A percentile compares a stretch with the other conserved stretches of the same genome.
These are phyloP conservation scores for Colletotrichum sp. DNA, from an alignment of 2,329 filamentous ascomycete genomes.

Conservation along the genomic window DNA sequence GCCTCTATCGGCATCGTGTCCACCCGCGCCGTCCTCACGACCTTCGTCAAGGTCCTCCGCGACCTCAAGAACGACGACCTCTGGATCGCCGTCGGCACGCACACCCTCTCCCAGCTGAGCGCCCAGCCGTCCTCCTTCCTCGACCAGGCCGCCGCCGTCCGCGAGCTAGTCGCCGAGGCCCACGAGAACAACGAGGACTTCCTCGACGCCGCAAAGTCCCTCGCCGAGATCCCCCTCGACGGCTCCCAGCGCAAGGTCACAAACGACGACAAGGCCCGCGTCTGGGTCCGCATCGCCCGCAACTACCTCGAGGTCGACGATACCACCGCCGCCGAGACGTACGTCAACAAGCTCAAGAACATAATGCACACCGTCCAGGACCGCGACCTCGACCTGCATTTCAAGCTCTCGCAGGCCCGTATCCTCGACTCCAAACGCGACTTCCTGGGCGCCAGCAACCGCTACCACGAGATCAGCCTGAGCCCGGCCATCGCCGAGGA, in stretches of 20 bases:
- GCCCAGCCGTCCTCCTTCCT: conserved; percentile 71
- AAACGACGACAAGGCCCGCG: conserved; percentile 79
- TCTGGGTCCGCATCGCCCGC: conserved; percentile 94
- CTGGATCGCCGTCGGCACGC: conserved; percentile 77
- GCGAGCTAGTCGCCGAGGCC: conserved; percentile 81
- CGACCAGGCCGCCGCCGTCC: conserved; percentile 82
- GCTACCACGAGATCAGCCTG: conserved; percentile 88
- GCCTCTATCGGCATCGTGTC: conserved; percentile 78
- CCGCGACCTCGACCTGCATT: conserved; percentile 78
- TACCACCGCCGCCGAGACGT: conserved; percentile 81
- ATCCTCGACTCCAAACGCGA: conserved; percentile 90
- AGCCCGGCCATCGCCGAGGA: conserved; percentile 80
- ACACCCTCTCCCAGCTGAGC: conserved; percentile 71
- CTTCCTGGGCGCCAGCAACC: conserved; percentile 86
- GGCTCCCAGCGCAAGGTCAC: conserved; percentile 84
- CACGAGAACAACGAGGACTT: conserved; percentile 87
- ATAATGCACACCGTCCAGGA: conserved; percentile 81
- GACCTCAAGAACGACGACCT: conserved; percentile 65
- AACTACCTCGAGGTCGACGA: conserved; percentile 96
- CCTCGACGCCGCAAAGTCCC: conserved; percentile 73
- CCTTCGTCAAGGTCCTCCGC: conserved; percentile 69
- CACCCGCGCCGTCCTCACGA: conserved; percentile 71
- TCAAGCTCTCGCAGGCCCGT: conserved; percentile 88
- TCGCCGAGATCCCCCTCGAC: conserved; percentile 88
- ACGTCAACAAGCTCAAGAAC: conserved; percentile 95